phyloP scores from a whole-genome alignment of 495 filamentous ascomycete species.

The Sordaria brevicollis region DNA sequence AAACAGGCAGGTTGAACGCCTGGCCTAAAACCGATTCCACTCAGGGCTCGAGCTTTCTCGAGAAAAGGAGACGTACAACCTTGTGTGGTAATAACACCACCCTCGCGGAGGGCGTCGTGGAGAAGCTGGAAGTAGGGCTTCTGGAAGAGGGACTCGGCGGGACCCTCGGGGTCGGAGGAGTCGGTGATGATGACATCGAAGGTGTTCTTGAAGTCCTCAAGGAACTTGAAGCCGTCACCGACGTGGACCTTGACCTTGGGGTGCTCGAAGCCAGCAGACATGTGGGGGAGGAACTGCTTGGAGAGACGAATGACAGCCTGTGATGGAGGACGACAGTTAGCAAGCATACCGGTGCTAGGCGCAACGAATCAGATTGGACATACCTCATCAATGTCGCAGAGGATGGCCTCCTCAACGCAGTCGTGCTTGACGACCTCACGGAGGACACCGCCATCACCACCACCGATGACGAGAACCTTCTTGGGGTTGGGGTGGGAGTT shows the following conservation, averaged over 20 bases:
- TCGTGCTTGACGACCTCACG: constrained; percentile 98
- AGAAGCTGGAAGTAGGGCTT: constrained; percentile 97
- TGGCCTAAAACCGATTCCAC: constrained; percentile 14
- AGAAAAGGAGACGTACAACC: constrained; percentile 88
- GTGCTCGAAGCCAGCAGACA: constrained; percentile 87
- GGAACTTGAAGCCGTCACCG: constrained; percentile 97
- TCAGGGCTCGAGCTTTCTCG: constrained; percentile 22
- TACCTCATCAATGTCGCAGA: constrained; percentile 99
- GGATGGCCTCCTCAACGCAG: constrained; percentile 78
- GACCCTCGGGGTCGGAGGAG: constrained; percentile 92
- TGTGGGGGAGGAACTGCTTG: constrained; percentile 94
- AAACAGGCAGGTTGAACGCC: constrained; percentile 19
- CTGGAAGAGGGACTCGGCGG: constrained; percentile 92
- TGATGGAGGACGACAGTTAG: constrained; percentile 2
- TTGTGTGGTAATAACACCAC: constrained; percentile 99
- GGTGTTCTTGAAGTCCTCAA: constrained; percentile 81
- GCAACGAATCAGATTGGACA: background rate
- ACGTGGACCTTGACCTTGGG: constrained; percentile 84
- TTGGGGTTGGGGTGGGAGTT: constrained; percentile 96
- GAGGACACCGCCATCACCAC: constrained; percentile 92
- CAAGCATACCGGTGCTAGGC: background rate
- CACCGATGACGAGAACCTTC: constrained; percentile 96
- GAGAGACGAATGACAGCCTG: constrained; percentile 95
- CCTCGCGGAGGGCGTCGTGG: constrained; percentile 76
- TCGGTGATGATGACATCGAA: constrained; percentile 99